These are phyloP conservation scores for Coprinopsis marcescibilis DNA, from an alignment of 768 basidiomycete genomes.

Conservation along the genomic window DNA sequence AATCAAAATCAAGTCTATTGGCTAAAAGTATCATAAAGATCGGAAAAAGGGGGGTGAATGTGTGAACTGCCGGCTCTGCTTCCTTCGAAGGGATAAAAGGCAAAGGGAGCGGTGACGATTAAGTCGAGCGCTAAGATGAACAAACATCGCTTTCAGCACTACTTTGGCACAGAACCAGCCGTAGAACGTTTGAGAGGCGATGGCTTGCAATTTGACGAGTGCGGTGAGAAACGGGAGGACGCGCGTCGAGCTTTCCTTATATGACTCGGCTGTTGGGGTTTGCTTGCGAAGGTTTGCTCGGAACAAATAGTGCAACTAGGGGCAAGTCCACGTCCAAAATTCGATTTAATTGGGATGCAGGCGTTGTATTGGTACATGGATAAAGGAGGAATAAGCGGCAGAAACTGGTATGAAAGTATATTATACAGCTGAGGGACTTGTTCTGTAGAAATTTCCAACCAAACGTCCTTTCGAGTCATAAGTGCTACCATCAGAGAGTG, in stretches of 20 bases:
- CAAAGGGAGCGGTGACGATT: conserved; percentile 20
- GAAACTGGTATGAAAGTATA: too few relatives aligned
- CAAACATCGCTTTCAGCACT: conserved; percentile 30
- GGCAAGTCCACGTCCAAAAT: too few relatives aligned
- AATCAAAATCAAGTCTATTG: background rate
- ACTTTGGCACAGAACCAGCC: conserved; percentile 39
- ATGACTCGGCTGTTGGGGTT: background rate
- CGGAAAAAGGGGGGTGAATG: conserved; percentile 10
- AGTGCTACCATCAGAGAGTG: too few relatives aligned
- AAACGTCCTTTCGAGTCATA: too few relatives aligned
- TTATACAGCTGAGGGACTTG: too few relatives aligned
- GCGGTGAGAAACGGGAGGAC: conserved; percentile 24
- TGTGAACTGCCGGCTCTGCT: conserved; percentile 36
- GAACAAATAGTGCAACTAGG: background rate
- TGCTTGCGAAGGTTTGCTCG: background rate
- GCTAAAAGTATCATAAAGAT: too few relatives aligned
- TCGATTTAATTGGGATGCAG: too few relatives aligned
- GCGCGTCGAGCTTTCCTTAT: background rate
- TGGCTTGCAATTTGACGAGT: conserved; percentile 43
- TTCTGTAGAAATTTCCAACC: too few relatives aligned
- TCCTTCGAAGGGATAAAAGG: conserved; percentile 12
- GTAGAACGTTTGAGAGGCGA: conserved; percentile 13
- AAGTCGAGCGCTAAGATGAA: conserved; percentile 34
- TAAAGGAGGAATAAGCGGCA: too few relatives aligned
- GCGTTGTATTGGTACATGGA: too few relatives aligned